phyloP scores from a whole-genome alignment of 2,329 filamentous ascomycete genomes.

The Colletotrichum eleusines region DNA sequence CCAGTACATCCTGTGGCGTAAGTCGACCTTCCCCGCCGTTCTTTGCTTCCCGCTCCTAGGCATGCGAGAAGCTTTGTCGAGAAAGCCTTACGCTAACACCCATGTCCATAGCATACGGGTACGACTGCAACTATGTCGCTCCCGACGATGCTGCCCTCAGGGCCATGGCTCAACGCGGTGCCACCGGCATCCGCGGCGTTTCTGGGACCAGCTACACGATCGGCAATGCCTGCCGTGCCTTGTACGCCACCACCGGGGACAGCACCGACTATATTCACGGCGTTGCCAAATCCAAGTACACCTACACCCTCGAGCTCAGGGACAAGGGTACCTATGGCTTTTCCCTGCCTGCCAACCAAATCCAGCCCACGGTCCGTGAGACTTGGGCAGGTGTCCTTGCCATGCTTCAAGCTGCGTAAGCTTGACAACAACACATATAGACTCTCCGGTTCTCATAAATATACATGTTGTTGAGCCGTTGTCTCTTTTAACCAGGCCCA shows the following conservation, averaged over 20 bases:
- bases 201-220: conserved; percentile 42
- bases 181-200: conserved; percentile 39
- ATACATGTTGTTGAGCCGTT: not conserved
- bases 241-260: conserved; percentile 44
- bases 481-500: not conserved
- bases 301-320: conserved; percentile 39
- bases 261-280: conserved; percentile 44
- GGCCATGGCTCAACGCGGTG: conserved; percentile 30
- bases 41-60: not conserved
- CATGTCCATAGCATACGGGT: conserved; percentile 28
- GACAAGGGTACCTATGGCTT: conserved; percentile 40
- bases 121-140: conserved; percentile 40
- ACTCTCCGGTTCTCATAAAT: accelerated
- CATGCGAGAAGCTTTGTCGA: not conserved
- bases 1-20: conserved; percentile 53
- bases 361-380: conserved; percentile 40
- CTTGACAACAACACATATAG: accelerated
- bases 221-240: conserved; percentile 43
- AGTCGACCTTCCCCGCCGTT: not conserved
- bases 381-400: conserved; percentile 42
- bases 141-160: conserved; percentile 34
- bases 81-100: not conserved
- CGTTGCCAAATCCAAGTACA: conserved; percentile 42
- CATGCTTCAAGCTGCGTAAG: conserved; percentile 38
- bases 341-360: conserved; percentile 38